Percentiles rank a stretch among this genome's conserved stretches.
Evolutionary conservation across 148 eudicot genomes (phyloP).

Genomic region (Tetragonia tetragonoides): DNA sequence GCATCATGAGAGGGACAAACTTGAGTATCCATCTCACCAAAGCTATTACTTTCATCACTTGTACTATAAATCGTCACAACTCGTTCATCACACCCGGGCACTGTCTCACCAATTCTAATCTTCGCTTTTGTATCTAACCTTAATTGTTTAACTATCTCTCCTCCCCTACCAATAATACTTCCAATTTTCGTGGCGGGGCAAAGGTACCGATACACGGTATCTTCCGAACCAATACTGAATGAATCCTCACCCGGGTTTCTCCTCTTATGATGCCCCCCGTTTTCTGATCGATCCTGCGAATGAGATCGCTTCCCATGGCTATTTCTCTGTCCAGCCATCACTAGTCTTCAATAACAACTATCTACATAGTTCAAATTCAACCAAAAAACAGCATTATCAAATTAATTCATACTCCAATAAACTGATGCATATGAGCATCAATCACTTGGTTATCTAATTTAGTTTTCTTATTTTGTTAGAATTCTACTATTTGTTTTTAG

Average conservation of each 20-base stretch:
- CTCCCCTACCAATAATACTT: conserved; percentile 96
- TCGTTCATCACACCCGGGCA: conserved; percentile 78
- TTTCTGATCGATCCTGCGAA: conserved; percentile 60
- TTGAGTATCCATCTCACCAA: conserved; percentile 54
- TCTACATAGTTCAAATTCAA: conserved; percentile 6
- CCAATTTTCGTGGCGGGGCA: conserved; percentile 91
- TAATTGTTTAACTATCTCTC: conserved; percentile 89
- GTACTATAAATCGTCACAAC: conserved; percentile 79
- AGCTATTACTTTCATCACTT: conserved; percentile 68
- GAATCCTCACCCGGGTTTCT: conserved; percentile 62
- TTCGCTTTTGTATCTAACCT: conserved; percentile 76
- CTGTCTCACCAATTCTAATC: conserved; percentile 89
- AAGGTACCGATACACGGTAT: conserved; percentile 87
- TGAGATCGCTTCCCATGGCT: conserved; percentile 72
- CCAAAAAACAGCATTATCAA: too few species aligned
- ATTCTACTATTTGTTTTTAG: too few species aligned
- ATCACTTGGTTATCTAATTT: too few species aligned
- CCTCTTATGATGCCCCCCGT: conserved; percentile 71
- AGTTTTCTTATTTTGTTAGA: too few species aligned
- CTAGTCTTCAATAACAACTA: neutral
- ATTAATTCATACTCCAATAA: too few species aligned
- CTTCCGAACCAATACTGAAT: conserved; percentile 69
- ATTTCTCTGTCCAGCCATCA: conserved; percentile 85
- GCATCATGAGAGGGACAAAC: conserved; percentile 95
- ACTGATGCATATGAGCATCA: too few species aligned